Evolutionary conservation across 139 green algal genomes (phyloP).

Genomic region (Chlamydomonas schloesseri): DNA sequence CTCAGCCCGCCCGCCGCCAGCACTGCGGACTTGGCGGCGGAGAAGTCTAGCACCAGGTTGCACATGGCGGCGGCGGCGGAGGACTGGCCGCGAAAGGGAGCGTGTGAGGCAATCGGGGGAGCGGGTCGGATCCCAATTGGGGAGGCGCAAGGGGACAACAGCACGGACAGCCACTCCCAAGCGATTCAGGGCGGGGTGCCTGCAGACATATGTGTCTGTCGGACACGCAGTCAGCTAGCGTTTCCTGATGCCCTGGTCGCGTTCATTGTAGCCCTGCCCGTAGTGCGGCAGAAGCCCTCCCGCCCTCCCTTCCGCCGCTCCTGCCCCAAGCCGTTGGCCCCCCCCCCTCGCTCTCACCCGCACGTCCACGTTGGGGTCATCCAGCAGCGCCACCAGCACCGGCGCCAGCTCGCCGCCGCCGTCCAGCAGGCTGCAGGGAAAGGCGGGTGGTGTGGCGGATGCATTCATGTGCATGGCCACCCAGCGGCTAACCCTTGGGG

Average conservation of each 20-base stretch:
- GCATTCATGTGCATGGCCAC: no score
- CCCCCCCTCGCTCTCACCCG: slow-evolving; percentile 52
- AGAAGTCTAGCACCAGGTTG: slow-evolving; percentile 91
- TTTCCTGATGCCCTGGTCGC: no score
- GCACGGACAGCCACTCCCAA: no score
- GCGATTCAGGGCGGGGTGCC: no score
- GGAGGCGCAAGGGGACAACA: not conserved
- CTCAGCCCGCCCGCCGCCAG: slow-evolving; percentile 52
- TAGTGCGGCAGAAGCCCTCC: no score
- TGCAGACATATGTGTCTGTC: no score
- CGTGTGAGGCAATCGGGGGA: not conserved
- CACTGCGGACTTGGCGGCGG: slow-evolving; percentile 70
- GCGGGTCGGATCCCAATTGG: not conserved
- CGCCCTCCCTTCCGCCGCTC: not conserved
- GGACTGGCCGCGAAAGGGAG: slow-evolving; percentile 47
- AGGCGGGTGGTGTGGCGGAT: no score
- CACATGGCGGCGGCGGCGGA: slow-evolving; percentile 76
- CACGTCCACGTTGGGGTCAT: slow-evolving; percentile 43
- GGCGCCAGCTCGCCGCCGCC: slow-evolving; percentile 59
- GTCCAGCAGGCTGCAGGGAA: not conserved
- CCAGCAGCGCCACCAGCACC: slow-evolving; percentile 74
- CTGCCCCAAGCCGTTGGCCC: not conserved
- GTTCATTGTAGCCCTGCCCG: no score
- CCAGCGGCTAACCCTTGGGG: no score
- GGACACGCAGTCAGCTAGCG: no score